A percentile compares a stretch with the other conserved stretches of the same genome.
phyloP scores from a whole-genome alignment of 192 early-diverging fungal species.

The Coemansia sp. region DNA sequence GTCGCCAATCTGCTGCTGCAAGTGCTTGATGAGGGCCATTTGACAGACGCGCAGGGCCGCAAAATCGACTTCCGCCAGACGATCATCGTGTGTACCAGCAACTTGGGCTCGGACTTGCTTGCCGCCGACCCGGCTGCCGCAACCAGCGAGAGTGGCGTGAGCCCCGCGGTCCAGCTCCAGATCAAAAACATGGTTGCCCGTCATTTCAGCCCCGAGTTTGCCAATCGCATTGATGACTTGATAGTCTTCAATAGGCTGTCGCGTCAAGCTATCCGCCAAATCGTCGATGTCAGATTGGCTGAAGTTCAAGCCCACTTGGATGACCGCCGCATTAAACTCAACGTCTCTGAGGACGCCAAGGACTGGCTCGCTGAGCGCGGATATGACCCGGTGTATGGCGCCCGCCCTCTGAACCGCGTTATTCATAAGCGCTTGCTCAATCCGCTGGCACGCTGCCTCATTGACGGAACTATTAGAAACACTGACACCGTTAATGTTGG shows the following conservation, averaged over 20 bases:
- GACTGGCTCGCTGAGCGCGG: slow-evolving; percentile 65
- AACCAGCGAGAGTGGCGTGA: slow-evolving; percentile 39
- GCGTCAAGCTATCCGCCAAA: slow-evolving; percentile 65
- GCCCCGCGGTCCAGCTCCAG: slow-evolving; percentile 56
- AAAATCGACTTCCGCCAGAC: slow-evolving; percentile 80
- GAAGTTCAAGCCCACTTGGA: slow-evolving; percentile 63
- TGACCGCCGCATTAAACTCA: slow-evolving; percentile 59
- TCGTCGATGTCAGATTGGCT: slow-evolving; percentile 71
- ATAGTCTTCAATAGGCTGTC: slow-evolving; percentile 77
- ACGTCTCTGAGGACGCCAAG: slow-evolving; percentile 57
- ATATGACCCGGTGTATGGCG: slow-evolving; percentile 70
- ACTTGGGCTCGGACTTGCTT: slow-evolving; percentile 72
- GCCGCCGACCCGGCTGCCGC: slow-evolving; percentile 51
- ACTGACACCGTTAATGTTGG: slow-evolving; percentile 56
- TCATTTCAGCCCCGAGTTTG: slow-evolving; percentile 78
- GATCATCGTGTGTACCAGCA: slow-evolving; percentile 81
- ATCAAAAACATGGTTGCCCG: slow-evolving; percentile 69
- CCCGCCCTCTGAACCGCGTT: slow-evolving; percentile 67
- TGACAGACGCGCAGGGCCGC: slow-evolving; percentile 78
- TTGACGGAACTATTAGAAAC: slow-evolving; percentile 63
- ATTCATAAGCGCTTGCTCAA: slow-evolving; percentile 63
- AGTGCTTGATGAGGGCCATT: slow-evolving; percentile 79
- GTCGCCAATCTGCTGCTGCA: slow-evolving; percentile 94
- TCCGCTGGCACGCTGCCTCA: slow-evolving; percentile 58
- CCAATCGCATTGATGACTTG: slow-evolving; percentile 79